Percentiles rank a stretch among this genome's conserved stretches.
These are phyloP conservation scores for Pseudogymnoascus sp. DNA, from an alignment of 2,329 filamentous ascomycete genomes.

Conservation along the genomic window DNA sequence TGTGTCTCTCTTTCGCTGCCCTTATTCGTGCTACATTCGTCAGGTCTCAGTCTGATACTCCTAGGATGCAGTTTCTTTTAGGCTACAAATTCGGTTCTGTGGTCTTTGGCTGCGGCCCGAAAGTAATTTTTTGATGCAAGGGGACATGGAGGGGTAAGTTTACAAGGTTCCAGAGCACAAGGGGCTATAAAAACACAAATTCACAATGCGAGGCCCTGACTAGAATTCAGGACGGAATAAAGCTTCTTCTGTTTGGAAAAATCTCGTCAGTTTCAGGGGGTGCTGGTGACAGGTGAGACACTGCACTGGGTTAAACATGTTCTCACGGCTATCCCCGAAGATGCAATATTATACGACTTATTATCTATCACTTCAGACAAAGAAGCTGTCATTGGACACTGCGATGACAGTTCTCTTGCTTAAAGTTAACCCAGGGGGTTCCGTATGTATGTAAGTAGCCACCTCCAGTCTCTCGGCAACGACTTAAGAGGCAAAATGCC, in stretches of 20 bases:
- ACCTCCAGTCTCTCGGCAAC: not conserved
- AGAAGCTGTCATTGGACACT: not conserved
- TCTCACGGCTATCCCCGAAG: not conserved
- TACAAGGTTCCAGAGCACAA: not conserved
- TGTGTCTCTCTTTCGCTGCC: not conserved
- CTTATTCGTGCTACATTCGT: not conserved
- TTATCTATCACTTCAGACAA: not conserved
- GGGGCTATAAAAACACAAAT: not conserved
- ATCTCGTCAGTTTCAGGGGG: not conserved
- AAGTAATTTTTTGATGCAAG: not conserved
- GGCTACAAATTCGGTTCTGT: not conserved
- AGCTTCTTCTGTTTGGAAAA: not conserved
- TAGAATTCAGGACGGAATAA: not conserved
- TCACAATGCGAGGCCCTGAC: not conserved
- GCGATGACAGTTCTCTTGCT: not conserved
- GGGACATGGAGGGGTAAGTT: not conserved
- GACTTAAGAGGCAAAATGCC: not conserved
- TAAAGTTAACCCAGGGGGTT: not conserved
- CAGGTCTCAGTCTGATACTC: constrained; percentile 3
- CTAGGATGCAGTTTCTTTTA: not conserved
- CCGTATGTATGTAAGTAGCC: not conserved
- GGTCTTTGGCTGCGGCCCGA: not conserved
- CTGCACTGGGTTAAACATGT: not conserved
- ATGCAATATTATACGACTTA: not conserved
- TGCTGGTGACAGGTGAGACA: not conserved